These are phyloP conservation scores for Solanum piurae DNA, from an alignment of 257 asterid genomes.

Conservation along the genomic window DNA sequence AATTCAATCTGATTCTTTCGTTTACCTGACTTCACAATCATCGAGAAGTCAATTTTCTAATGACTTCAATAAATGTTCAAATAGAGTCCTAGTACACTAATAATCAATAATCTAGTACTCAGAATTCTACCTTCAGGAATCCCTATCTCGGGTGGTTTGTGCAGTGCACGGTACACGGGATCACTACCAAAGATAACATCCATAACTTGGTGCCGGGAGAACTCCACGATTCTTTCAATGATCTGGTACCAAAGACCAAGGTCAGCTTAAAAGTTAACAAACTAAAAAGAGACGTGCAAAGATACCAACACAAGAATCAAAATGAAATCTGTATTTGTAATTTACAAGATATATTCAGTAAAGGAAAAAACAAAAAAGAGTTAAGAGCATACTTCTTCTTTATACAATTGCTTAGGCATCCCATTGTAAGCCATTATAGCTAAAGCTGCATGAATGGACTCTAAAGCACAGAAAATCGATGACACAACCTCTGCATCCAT, in stretches of 20 bases:
- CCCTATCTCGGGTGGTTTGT: constrained; percentile 60
- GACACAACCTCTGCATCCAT: constrained; percentile 69
- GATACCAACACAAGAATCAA: neutral
- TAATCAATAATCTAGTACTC: neutral
- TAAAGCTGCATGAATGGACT: constrained; percentile 90
- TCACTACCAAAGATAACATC: constrained; percentile 87
- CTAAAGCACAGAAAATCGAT: constrained; percentile 72
- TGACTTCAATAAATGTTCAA: neutral
- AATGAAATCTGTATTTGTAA: neutral
- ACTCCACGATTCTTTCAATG: constrained; percentile 92
- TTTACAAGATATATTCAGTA: neutral
- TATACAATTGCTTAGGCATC: constrained; percentile 91
- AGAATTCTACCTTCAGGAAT: constrained; percentile 51
- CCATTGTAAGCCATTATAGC: constrained; percentile 71
- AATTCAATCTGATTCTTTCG: neutral
- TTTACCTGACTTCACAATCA: neutral
- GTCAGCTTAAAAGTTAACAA: constrained; percentile 10
- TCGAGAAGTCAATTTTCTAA: neutral
- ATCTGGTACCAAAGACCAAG: constrained; percentile 40
- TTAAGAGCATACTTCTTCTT: constrained; percentile 68
- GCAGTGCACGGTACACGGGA: constrained; percentile 88
- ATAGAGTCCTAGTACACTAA: neutral
- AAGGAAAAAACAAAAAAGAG: neutral
- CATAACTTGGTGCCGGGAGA: constrained; percentile 87
- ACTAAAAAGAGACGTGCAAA: neutral